Conservation (phyloP, 2,329 filamentous ascomycete genomes). For the Fusarium staphyleae region DNA sequence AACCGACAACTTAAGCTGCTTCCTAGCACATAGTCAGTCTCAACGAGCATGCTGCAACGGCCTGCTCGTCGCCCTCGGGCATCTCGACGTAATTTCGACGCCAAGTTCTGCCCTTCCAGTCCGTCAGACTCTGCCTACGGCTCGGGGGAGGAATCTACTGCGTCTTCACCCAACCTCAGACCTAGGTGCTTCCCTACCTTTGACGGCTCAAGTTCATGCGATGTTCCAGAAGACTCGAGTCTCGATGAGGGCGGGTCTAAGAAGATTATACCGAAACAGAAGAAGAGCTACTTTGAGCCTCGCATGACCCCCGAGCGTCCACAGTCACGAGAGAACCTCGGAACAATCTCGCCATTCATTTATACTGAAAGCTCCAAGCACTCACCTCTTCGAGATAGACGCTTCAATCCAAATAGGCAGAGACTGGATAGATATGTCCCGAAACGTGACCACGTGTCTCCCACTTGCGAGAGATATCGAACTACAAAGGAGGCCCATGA, state of each 20-base stretch:
- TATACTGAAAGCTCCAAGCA: conserved; percentile 4
- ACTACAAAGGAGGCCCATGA: conserved; percentile 53
- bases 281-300: neutral
- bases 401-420: conserved; percentile 20
- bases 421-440: conserved; percentile 61
- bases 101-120: conserved; percentile 17
- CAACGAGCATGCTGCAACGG: conserved; percentile 19
- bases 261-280: neutral
- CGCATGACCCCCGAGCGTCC: conserved; percentile 6
- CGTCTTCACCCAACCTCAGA: conserved; percentile 3
- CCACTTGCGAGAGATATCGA: conserved; percentile 54
- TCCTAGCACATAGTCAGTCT: neutral
- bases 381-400: conserved; percentile 9
- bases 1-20: neutral
- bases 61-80: conserved; percentile 15
- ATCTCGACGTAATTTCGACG: conserved; percentile 7
- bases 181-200: conserved; percentile 13
- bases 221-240: neutral
- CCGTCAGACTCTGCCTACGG: conserved; percentile 43
- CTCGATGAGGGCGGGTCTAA: conserved; percentile 8
- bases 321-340: conserved; percentile 1
- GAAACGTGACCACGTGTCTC: conserved; percentile 46
- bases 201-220: conserved; percentile 30
- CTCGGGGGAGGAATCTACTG: conserved; percentile 35
- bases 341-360: conserved; percentile 26